These are phyloP conservation scores for Mycena capillaripes DNA, from an alignment of 768 basidiomycete genomes.

Conservation along the genomic window DNA sequence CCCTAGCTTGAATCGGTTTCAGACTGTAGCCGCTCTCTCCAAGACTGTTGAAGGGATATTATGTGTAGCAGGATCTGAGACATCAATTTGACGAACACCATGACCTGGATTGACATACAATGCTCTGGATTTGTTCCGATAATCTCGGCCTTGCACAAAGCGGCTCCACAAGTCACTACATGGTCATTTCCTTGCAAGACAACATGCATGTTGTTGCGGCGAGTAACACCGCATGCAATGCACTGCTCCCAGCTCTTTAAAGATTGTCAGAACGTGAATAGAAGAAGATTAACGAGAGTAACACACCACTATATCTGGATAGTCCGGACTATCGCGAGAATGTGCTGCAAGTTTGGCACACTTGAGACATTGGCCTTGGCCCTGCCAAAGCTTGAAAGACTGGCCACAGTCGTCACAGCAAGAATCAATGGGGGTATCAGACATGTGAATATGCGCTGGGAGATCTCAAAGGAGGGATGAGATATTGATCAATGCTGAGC, in stretches of 20 bases:
- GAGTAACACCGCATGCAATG: constrained; percentile 9
- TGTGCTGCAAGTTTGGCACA: constrained; percentile 1
- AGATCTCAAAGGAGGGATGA: neutral
- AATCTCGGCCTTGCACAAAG: neutral
- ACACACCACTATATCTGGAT: constrained; percentile 1
- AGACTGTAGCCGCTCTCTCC: neutral
- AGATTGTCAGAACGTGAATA: neutral
- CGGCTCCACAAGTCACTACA: neutral
- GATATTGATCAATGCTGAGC: neutral
- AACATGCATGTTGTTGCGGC: constrained; percentile 13
- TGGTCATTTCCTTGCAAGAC: neutral
- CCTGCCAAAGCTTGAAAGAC: neutral
- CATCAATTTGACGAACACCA: no score
- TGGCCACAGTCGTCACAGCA: neutral
- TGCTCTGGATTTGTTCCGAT: neutral
- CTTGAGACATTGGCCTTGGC: constrained; percentile 1
- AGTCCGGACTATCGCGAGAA: neutral
- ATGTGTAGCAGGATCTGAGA: neutral
- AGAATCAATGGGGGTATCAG: neutral
- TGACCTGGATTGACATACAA: neutral
- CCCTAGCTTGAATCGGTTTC: neutral
- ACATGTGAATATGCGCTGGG: neutral
- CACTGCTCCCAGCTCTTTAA: constrained; percentile 19
- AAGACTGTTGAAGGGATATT: constrained; percentile 4
- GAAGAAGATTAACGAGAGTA: neutral